Evolutionary conservation across 2,329 filamentous ascomycete genomes (phyloP).

Genomic region (Trichoderma sp.): DNA sequence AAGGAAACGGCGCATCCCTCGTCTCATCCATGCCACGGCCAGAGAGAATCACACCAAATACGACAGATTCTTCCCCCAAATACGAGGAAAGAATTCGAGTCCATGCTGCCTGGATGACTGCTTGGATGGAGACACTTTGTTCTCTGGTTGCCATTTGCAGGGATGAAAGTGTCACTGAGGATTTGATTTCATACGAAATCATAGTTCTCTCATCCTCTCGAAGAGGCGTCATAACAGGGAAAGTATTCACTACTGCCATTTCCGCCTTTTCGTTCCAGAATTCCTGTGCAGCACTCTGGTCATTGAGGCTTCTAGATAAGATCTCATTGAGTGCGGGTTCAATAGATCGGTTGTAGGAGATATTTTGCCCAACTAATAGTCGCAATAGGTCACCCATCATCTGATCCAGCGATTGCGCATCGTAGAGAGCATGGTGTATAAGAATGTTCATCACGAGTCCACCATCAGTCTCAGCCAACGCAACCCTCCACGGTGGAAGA

Average conservation of each 20-base stretch:
- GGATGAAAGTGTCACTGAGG: slow-evolving; percentile 40
- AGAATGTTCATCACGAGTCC: slow-evolving; percentile 41
- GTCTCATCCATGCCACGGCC: slow-evolving; percentile 64
- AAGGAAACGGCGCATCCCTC: slow-evolving; percentile 65
- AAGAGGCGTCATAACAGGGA: slow-evolving; percentile 72
- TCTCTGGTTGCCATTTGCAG: slow-evolving; percentile 56
- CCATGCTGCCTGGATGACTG: slow-evolving; percentile 75
- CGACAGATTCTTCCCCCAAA: slow-evolving; percentile 67
- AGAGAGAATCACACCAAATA: slow-evolving; percentile 78
- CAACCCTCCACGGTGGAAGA: slow-evolving; percentile 61
- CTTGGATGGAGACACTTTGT: slow-evolving; percentile 69
- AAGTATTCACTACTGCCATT: slow-evolving; percentile 60
- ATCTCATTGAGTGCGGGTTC: slow-evolving; percentile 41
- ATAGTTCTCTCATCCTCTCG: slow-evolving; percentile 35
- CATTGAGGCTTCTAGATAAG: slow-evolving; percentile 33
- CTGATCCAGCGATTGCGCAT: slow-evolving; percentile 68
- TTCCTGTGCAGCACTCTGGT: slow-evolving; percentile 35
- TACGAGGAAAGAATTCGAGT: slow-evolving; percentile 71
- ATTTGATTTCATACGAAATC: slow-evolving; percentile 31
- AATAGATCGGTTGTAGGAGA: slow-evolving; percentile 26
- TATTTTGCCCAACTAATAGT: slow-evolving; percentile 26
- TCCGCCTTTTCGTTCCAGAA: slow-evolving; percentile 64
- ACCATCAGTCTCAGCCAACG: slow-evolving; percentile 38
- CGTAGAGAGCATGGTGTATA: slow-evolving; percentile 81
- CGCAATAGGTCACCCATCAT: slow-evolving; percentile 59